Percentiles rank a stretch among this genome's conserved stretches.
Conservation (phyloP, 2,329 filamentous ascomycete species). For the Penicillium sp. region DNA sequence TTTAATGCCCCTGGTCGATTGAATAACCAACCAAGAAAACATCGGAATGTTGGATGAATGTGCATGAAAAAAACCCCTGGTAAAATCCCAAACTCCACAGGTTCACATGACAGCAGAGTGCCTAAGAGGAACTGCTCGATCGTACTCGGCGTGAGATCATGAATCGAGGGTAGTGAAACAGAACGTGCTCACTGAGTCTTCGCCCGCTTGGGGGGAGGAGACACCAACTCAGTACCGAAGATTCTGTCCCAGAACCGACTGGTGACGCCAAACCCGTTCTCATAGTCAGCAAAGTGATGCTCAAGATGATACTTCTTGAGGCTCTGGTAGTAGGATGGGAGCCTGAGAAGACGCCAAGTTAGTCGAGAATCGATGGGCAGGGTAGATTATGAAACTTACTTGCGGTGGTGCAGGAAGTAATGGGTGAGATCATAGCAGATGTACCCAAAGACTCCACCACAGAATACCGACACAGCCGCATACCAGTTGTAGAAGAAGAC, state of each 20-base stretch:
- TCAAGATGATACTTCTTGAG: constrained; percentile 97
- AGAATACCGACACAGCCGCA: constrained; percentile 75
- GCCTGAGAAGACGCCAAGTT: constrained; percentile 44
- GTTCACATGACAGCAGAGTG: constrained; percentile 8
- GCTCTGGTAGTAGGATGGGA: constrained; percentile 84
- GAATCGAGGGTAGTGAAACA: constrained; percentile 2
- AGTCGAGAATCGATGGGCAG: constrained; percentile 4
- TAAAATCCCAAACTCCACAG: constrained; percentile 18
- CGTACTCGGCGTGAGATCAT: constrained; percentile 21
- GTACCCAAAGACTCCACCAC: constrained; percentile 92
- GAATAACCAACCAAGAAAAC: neutral
- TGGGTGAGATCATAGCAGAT: constrained; percentile 96
- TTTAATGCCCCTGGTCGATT: neutral
- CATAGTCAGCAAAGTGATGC: constrained; percentile 97
- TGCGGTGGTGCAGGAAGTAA: constrained; percentile 97
- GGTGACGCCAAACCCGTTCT: constrained; percentile 96
- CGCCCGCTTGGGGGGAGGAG: constrained; percentile 36
- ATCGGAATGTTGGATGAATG: constrained; percentile 10
- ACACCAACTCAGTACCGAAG: constrained; percentile 81
- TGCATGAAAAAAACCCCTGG: constrained; percentile 15
- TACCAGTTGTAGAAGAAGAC: constrained; percentile 86
- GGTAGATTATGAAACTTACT: constrained; percentile 53
- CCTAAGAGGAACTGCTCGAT: neutral
- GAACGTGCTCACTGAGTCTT: constrained; percentile 37
- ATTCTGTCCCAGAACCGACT: constrained; percentile 93